Conservation (phyloP, 2,329 filamentous ascomycete species). For the Curvularia eragrostidis region DNA sequence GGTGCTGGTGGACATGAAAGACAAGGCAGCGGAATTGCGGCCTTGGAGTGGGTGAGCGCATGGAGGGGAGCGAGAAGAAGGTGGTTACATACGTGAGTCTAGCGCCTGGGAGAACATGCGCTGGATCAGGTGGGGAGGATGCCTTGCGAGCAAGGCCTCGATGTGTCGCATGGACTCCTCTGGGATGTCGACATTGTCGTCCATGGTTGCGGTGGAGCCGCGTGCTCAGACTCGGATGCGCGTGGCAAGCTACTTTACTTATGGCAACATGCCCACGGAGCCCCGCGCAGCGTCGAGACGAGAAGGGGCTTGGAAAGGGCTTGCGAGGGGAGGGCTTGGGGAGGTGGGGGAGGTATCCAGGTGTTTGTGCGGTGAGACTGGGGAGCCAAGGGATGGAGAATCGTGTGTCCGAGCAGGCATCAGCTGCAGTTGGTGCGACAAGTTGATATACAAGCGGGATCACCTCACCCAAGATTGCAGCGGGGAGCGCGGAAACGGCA, state of each 20-base stretch:
- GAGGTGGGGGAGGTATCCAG: conserved; percentile 31
- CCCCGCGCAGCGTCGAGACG: conserved; percentile 18
- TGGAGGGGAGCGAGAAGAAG: neutral
- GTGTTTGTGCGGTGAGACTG: conserved; percentile 26
- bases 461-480: conserved; percentile 44
- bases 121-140: conserved; percentile 47
- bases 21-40: conserved; percentile 44
- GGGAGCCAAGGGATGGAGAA: conserved; percentile 42
- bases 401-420: conserved; percentile 41
- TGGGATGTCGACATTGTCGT: conserved; percentile 45
- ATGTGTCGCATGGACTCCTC: conserved; percentile 50
- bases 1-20: conserved; percentile 42
- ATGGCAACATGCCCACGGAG: conserved; percentile 30
- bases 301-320: conserved; percentile 23
- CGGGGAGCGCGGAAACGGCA: conserved; percentile 45
- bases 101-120: conserved; percentile 48
- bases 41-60: conserved; percentile 39
- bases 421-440: conserved; percentile 46
- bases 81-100: conserved; percentile 42
- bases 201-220: conserved; percentile 35
- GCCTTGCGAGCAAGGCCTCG: conserved; percentile 45
- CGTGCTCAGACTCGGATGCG: conserved; percentile 13
- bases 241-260: conserved; percentile 10
- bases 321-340: conserved; percentile 23
- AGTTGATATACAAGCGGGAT: conserved; percentile 42